Conservation (phyloP, 495 filamentous ascomycete species). For the Penicillium paradoxum region DNA sequence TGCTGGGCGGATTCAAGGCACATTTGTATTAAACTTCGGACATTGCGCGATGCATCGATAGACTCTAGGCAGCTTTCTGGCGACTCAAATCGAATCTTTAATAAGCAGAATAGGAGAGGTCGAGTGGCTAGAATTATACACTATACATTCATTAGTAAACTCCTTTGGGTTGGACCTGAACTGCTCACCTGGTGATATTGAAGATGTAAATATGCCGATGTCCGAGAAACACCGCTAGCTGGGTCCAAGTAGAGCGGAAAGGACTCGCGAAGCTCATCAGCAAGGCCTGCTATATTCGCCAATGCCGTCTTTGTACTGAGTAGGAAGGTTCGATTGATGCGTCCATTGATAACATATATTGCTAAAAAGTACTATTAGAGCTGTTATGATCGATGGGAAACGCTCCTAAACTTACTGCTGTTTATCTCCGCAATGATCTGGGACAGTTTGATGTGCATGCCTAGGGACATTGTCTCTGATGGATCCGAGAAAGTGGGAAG, state of each 20-base stretch:
- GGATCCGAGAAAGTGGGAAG: slow-evolving; percentile 32
- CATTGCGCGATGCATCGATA: slow-evolving; percentile 27
- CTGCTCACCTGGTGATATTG: slow-evolving; percentile 38
- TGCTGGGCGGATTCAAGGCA: slow-evolving; percentile 41
- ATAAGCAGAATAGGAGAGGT: slow-evolving; percentile 36
- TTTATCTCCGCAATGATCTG: slow-evolving; percentile 39
- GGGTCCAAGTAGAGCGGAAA: slow-evolving; percentile 33
- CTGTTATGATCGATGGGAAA: not conserved
- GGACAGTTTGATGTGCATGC: slow-evolving; percentile 40
- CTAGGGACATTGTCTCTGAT: slow-evolving; percentile 29
- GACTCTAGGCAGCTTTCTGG: slow-evolving; percentile 20
- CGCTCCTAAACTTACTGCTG: slow-evolving; percentile 24
- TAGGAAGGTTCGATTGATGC: slow-evolving; percentile 37
- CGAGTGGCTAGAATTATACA: slow-evolving; percentile 41
- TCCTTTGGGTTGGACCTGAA: not conserved
- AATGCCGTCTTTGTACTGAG: slow-evolving; percentile 37
- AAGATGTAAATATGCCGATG: slow-evolving; percentile 41
- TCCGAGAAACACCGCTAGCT: slow-evolving; percentile 33
- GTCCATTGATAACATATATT: slow-evolving; percentile 42
- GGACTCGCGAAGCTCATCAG: slow-evolving; percentile 30
- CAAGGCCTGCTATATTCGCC: slow-evolving; percentile 34
- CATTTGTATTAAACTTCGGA: slow-evolving; percentile 35
- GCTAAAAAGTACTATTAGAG: slow-evolving; percentile 19
- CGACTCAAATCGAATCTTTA: slow-evolving; percentile 33
- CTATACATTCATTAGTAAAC: slow-evolving; percentile 3